Conservation (phyloP, 805 yeast genomes). For the Dipodascopsis uninucleata region DNA sequence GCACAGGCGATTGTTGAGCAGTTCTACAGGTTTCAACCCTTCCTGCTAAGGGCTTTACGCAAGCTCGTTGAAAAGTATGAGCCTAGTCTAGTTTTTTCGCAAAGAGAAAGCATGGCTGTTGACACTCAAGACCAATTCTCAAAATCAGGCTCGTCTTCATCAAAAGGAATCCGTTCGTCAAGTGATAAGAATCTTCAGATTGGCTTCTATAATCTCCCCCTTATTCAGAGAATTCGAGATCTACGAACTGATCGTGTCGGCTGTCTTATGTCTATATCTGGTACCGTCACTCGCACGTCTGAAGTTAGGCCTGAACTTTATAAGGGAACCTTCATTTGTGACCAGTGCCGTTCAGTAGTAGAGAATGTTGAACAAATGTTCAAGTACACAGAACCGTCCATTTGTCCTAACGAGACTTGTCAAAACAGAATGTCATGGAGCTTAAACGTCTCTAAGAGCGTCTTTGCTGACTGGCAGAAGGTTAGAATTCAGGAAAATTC, state of each 20-base stretch:
- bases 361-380: slow-evolving; percentile 91
- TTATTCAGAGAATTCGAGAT: slow-evolving; percentile 81
- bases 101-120: slow-evolving; percentile 1
- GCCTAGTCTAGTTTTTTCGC: slow-evolving; percentile 54
- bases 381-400: slow-evolving; percentile 90
- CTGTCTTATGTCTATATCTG: slow-evolving; percentile 74
- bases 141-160: slow-evolving; percentile 19
- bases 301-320: slow-evolving; percentile 94
- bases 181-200: slow-evolving; percentile 81
- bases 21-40: slow-evolving; percentile 89
- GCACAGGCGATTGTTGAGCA: slow-evolving; percentile 88
- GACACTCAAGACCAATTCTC: slow-evolving; percentile 1
- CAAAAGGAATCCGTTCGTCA: slow-evolving; percentile 42
- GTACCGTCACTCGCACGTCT: slow-evolving; percentile 93
- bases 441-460: slow-evolving; percentile 74
- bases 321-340: slow-evolving; percentile 85
- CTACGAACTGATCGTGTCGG: slow-evolving; percentile 88
- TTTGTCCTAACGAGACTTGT: slow-evolving; percentile 85
- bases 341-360: slow-evolving; percentile 75
- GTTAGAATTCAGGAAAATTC: slow-evolving; percentile 94
- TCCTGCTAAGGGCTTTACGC: slow-evolving; percentile 68
- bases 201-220: slow-evolving; percentile 80
- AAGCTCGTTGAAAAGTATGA: slow-evolving; percentile 69
- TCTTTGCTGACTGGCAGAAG: slow-evolving; percentile 94
- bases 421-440: slow-evolving; percentile 85